Conservation (phyloP, 345 rosid genomes). For the Gossypium arboreum region DNA sequence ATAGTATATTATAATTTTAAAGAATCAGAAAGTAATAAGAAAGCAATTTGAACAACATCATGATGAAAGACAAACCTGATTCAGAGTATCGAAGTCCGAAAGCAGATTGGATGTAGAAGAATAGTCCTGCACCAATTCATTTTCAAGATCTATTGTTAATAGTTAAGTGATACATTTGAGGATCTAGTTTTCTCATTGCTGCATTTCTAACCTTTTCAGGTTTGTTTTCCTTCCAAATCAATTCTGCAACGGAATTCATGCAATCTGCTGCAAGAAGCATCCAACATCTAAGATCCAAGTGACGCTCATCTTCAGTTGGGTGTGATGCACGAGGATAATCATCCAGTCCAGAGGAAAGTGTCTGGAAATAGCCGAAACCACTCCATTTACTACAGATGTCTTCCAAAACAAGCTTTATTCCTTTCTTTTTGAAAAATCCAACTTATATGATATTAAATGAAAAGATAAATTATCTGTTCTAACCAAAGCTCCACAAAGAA, state of each 20-base stretch:
- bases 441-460: background rate
- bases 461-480: background rate
- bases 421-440: background rate
- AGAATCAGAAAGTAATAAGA: background rate
- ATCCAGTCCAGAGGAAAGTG: slow-evolving; percentile 81
- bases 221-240: slow-evolving; percentile 37
- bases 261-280: slow-evolving; percentile 91
- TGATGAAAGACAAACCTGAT: slow-evolving; percentile 50
- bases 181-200: slow-evolving; percentile 1
- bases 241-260: slow-evolving; percentile 60
- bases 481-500: background rate
- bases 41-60: slow-evolving; percentile 6
- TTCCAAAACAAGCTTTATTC: background rate
- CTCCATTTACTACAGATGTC: slow-evolving; percentile 11
- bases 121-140: slow-evolving; percentile 52
- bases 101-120: slow-evolving; percentile 55
- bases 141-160: slow-evolving; percentile 12
- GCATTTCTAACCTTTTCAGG: slow-evolving; percentile 39
- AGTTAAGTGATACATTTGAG: background rate
- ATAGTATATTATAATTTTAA: background rate
- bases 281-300: slow-evolving; percentile 95
- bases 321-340: slow-evolving; percentile 97
- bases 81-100: slow-evolving; percentile 70
- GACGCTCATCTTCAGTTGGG: slow-evolving; percentile 82
- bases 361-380: slow-evolving; percentile 35